Percentiles rank a stretch among this genome's conserved stretches.
phyloP scores from a whole-genome alignment of 352 stramenopile species.

The Globisporangium acanthophoron region DNA sequence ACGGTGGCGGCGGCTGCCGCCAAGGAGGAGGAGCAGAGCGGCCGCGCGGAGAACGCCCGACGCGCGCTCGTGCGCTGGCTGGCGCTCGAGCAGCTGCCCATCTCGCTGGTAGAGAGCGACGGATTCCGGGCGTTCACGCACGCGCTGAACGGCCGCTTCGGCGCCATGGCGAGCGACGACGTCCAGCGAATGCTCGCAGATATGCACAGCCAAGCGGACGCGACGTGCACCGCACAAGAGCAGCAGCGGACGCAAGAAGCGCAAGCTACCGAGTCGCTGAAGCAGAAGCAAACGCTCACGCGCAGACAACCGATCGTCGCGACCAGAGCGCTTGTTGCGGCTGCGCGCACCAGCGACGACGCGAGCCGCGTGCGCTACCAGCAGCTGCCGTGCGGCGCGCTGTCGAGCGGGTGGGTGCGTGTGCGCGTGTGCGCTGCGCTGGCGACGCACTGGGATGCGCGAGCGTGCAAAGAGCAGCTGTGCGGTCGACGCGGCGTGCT shows the following conservation, averaged over 20 bases:
- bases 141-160: slow-evolving; percentile 30
- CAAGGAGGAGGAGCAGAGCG: slow-evolving; percentile 1
- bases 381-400: slow-evolving; percentile 23
- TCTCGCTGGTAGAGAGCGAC: slow-evolving; percentile 31
- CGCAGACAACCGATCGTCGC: slow-evolving; percentile 1
- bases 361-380: slow-evolving; percentile 3
- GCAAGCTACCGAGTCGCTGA: neutral
- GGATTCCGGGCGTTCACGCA: slow-evolving; percentile 32
- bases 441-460: slow-evolving; percentile 28
- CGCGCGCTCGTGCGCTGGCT: slow-evolving; percentile 36
- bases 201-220: slow-evolving; percentile 4
- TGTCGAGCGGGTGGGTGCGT: slow-evolving; percentile 18
- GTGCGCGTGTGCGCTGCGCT: slow-evolving; percentile 30
- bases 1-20: neutral
- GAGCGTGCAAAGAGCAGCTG: slow-evolving; percentile 24
- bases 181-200: slow-evolving; percentile 19
- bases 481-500: slow-evolving; percentile 36
- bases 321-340: slow-evolving; percentile 30
- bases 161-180: slow-evolving; percentile 20
- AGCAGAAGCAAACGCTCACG: neutral
- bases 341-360: slow-evolving; percentile 13
- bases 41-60: slow-evolving; percentile 15
- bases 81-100: slow-evolving; percentile 34
- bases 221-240: neutral
- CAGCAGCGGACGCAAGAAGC: neutral